Evolutionary conservation across 768 basidiomycete species (phyloP), one percentile per base, ranked within the genome.

Genomic region (Rhizopogon vulgaris): DNA sequence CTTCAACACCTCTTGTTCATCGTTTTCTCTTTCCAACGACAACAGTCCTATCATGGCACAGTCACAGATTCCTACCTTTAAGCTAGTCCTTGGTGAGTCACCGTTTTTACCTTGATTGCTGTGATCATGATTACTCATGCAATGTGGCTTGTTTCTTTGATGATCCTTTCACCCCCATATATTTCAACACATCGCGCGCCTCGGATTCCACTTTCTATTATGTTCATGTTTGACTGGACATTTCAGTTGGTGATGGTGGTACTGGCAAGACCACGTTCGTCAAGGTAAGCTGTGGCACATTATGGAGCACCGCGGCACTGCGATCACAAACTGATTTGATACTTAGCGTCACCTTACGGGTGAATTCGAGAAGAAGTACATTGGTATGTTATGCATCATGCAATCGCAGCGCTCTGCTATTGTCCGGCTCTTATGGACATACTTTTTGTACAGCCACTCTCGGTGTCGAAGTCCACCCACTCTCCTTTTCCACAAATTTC

Each of bases 321-420:
- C 61, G 77, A 84, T 85, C 80, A 73, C 63, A 66, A 74, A 56
- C 77, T 83, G 81, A 87, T 85, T 73, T 63, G 52, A 57, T 65
- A 57, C 63, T 40, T 65, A 92, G 91, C 91, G 93, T 70, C 94
- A 97, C 75, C 84, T 95, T 83, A 96, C 94, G 59, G 95, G 95
- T 69, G 95, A 98, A 82, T 98, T 99, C 71, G 95, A 99, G 78
- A 99, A 99, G 83, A 99, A 99, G 73, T 97, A 96, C 74, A 95
- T 95, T 56, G 94, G 92, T 94, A 71, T 53, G 87, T 64, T 36
- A 53, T 46, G 11, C 38, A 1, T 49, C 42, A 48, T 51, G 38
- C 27, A 42, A 41, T 51, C 52, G 46, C 52, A 57, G 55, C 57
- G 49, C 53, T 28, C 34, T 46, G 40, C 61, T 46, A 52, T 36